Evolutionary conservation across 75 land plant species (phyloP).

Genomic region (Isoetes taiwanensis): DNA sequence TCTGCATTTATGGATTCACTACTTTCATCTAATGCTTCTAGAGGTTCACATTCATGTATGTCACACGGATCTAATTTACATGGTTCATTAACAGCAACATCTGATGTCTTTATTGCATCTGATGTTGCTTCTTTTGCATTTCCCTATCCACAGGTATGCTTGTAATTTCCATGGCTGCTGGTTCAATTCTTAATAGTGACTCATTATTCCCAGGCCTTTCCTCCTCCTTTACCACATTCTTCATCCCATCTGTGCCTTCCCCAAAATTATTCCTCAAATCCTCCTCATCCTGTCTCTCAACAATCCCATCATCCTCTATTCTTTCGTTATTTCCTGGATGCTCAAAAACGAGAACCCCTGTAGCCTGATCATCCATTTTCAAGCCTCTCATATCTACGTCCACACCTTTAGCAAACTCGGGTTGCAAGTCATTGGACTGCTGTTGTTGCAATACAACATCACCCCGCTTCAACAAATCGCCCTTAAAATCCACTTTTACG

Average conservation of each 20-base stretch:
- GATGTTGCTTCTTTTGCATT: slow-evolving; percentile 5
- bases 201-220: background rate
- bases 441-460: no score
- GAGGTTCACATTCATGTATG: slow-evolving; percentile 11
- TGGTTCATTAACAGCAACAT: background rate
- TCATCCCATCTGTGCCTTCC: slow-evolving; percentile 2
- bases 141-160: slow-evolving; percentile 3
- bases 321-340: no score
- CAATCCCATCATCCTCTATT: no score
- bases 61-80: no score
- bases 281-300: no score
- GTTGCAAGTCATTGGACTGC: no score
- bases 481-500: no score
- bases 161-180: background rate
- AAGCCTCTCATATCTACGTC: no score
- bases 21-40: slow-evolving; percentile 9
- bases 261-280: slow-evolving; percentile 6
- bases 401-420: no score
- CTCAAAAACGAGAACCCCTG: no score
- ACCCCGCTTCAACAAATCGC: no score
- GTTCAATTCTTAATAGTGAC: slow-evolving; percentile 8
- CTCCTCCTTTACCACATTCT: background rate
- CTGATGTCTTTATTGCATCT: slow-evolving; percentile 9
- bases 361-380: no score
- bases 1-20: background rate